Conservation (phyloP, 805 yeast species). For the Barnettozyma vustinii region DNA sequence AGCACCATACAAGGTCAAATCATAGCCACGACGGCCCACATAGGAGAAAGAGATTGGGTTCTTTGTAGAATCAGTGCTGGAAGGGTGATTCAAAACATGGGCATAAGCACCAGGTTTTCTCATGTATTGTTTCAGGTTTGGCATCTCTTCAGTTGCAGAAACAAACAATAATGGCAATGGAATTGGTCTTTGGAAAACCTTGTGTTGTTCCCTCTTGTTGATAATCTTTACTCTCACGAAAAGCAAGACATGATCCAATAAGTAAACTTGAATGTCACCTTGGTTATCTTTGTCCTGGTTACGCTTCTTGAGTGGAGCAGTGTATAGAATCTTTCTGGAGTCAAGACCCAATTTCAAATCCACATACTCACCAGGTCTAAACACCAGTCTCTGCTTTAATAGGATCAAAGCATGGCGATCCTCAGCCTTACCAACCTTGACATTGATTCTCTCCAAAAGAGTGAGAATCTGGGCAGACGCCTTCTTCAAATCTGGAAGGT, state of each 20-base stretch:
- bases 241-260: conserved; percentile 82
- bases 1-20: conserved; percentile 37
- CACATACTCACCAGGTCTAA: conserved; percentile 76
- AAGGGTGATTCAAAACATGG: conserved; percentile 20
- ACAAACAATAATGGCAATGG: conserved; percentile 72
- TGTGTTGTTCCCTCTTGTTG: conserved; percentile 85
- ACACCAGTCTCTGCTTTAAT: conserved; percentile 76
- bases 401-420: conserved; percentile 88
- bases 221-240: conserved; percentile 82
- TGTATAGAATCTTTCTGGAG: conserved; percentile 71
- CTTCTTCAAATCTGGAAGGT: conserved; percentile 46
- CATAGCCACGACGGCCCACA: conserved; percentile 43
- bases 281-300: conserved; percentile 68
- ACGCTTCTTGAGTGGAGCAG: conserved; percentile 69
- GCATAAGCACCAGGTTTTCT: conserved; percentile 30
- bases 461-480: conserved; percentile 74
- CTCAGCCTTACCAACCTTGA: conserved; percentile 88
- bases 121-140: conserved; percentile 44
- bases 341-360: conserved; percentile 82
- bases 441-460: conserved; percentile 66
- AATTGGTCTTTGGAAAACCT: conserved; percentile 86
- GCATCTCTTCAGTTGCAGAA: conserved; percentile 74
- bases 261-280: conserved; percentile 78
- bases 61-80: conserved; percentile 24
- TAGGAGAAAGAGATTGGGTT: conserved; percentile 45